Conservation (phyloP, 148 eudicot genomes). For the Diospyros lotus region DNA sequence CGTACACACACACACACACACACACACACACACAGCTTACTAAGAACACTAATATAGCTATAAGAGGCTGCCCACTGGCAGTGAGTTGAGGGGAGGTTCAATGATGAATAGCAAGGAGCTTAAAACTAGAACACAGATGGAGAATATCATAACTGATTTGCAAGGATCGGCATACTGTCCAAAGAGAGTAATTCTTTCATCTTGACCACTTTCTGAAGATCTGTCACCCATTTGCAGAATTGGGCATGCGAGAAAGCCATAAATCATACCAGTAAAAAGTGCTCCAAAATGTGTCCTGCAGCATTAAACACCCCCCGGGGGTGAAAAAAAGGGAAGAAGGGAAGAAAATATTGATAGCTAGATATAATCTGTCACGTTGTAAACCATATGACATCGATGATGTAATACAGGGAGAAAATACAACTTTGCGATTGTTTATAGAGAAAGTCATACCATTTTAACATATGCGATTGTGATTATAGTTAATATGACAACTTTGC, state of each 20-base stretch:
- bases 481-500: no score
- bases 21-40: no score
- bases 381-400: no score
- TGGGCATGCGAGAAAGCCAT: slow-evolving; percentile 56
- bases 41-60: no score
- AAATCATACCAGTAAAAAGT: slow-evolving; percentile 54
- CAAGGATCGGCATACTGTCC: slow-evolving; percentile 47
- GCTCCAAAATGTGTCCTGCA: slow-evolving; percentile 71
- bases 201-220: slow-evolving; percentile 30
- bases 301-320: neutral
- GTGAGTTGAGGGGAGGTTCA: slow-evolving; percentile 38
- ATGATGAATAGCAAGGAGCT: slow-evolving; percentile 36
- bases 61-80: slow-evolving; percentile 1
- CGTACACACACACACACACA: no score
- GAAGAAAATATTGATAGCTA: neutral
- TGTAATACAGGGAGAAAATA: no score
- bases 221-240: slow-evolving; percentile 41
- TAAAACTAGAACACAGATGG: slow-evolving; percentile 38
- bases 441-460: no score
- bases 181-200: slow-evolving; percentile 50
- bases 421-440: no score
- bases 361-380: neutral
- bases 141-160: slow-evolving; percentile 54
- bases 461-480: no score
- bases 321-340: neutral